Evolutionary conservation across 352 stramenopile genomes (phyloP), one percentile per base, ranked within the genome.

Genomic region (Phytophthora melonis): DNA sequence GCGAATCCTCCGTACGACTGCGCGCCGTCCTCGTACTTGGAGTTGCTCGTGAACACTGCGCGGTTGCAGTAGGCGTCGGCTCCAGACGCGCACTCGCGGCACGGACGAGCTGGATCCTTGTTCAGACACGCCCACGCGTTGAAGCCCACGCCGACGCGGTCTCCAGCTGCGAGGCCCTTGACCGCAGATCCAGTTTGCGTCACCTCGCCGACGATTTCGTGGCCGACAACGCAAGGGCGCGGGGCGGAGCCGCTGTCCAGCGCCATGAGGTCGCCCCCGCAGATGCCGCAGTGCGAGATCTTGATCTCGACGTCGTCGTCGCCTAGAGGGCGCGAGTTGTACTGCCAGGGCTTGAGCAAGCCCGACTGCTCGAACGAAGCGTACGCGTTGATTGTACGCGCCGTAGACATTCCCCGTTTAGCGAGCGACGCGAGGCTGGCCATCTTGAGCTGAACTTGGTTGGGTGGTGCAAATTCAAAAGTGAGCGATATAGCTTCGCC

Each of bases 281-380:
- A 89, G 58, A 89, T 86, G 23, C 80, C 82, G 60, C 78, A 84
- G 58, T 87, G 78, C 57, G 78, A 81, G 60, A 89, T 85, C 66
- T 83, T 73, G 76, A 87, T 78, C 66, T 87, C 78, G 21, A 87
- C 66, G 57, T 87, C 82, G 2, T 78, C 45, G 18, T 58, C 54
- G 14, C 80, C 74, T 5, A 88, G 66, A 27, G 81, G 64, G 5
- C 72, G 78, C 5, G 78, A 78, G 25, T 47, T 39, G 68, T 84
- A 86, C 61, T 77, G 50, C 69, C 75, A 85, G 0, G 68, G 69
- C 56, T 76, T 70, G n/a, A 81, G 45, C 11, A 66, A 49, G 18
- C 58, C 58, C 3, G 32, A 47, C 3, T 54, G 50, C 23, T 77
- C 63, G 61, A 83, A 83, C 57, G 74, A 70, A 34, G 79, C 81